phyloP scores from a whole-genome alignment of 139 green algal species.

The Bryopsis sp. region DNA sequence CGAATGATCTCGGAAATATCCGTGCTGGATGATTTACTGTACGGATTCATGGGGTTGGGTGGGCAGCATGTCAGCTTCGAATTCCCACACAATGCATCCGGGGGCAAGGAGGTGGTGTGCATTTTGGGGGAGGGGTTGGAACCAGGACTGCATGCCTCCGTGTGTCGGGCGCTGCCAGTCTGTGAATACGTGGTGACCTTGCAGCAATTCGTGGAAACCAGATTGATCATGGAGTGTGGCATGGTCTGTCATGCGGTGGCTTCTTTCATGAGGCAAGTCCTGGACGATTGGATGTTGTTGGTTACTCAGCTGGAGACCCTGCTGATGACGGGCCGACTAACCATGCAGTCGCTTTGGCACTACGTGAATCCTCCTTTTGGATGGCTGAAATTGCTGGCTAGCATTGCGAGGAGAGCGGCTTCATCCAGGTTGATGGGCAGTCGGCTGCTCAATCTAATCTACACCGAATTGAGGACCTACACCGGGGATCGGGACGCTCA shows the following conservation, averaged over 20 bases:
- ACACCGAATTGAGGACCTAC: background rate
- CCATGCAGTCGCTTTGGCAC: constrained; percentile 62
- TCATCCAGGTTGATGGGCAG: constrained; percentile 11
- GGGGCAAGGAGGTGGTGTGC: constrained; percentile 29
- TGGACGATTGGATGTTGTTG: constrained; percentile 70
- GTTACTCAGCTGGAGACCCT: constrained; percentile 73
- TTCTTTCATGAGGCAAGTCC: constrained; percentile 53
- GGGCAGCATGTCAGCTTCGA: constrained; percentile 39
- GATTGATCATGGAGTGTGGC: constrained; percentile 23
- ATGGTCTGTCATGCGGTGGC: constrained; percentile 68
- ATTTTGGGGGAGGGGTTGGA: constrained; percentile 40
- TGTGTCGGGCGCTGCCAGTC: constrained; percentile 67
- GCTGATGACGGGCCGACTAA: constrained; percentile 39
- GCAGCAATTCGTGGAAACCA: constrained; percentile 70
- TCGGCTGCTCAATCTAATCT: background rate
- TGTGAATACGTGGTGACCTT: constrained; percentile 64
- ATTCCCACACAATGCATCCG: constrained; percentile 21
- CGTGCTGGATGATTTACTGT: constrained; percentile 82
- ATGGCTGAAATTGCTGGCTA: constrained; percentile 58
- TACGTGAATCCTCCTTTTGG: constrained; percentile 56
- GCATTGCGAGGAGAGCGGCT: constrained; percentile 42
- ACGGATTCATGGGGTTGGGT: constrained; percentile 63
- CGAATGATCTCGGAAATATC: too few relatives aligned
- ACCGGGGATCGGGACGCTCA: constrained; percentile 2
- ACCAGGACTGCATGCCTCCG: constrained; percentile 45